phyloP scores from a whole-genome alignment of 768 basidiomycete species.

The Boletus tylopilopsis region DNA sequence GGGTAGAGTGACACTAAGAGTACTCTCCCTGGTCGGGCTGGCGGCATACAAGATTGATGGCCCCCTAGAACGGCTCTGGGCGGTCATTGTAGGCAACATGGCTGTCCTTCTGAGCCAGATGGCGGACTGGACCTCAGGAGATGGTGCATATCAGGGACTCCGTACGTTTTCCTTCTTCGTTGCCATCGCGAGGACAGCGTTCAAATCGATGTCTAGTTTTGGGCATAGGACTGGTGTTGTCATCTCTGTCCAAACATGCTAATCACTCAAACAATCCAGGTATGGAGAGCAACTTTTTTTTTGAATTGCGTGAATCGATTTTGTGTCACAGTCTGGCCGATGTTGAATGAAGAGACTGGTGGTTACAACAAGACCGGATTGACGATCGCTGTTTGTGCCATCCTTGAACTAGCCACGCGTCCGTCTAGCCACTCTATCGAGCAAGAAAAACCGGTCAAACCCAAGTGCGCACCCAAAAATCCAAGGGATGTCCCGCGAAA shows the following conservation, averaged over 20 bases:
- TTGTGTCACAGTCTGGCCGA: slow-evolving; percentile 63
- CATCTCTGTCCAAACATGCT: slow-evolving; percentile 68
- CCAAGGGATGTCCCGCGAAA: slow-evolving; percentile 11
- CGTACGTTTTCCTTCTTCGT: slow-evolving; percentile 33
- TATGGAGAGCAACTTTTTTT: slow-evolving; percentile 19
- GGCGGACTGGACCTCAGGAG: slow-evolving; percentile 49
- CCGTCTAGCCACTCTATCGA: slow-evolving; percentile 18
- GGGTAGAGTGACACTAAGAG: slow-evolving; percentile 48
- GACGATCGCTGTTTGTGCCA: slow-evolving; percentile 50
- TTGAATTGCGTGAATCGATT: not conserved
- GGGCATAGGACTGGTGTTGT: slow-evolving; percentile 60
- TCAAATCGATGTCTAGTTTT: slow-evolving; percentile 44
- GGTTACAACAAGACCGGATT: slow-evolving; percentile 71
- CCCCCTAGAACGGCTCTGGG: slow-evolving; percentile 52
- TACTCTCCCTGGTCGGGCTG: slow-evolving; percentile 49
- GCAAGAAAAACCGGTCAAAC: not conserved
- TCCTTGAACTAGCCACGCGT: slow-evolving; percentile 53
- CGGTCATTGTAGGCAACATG: slow-evolving; percentile 53
- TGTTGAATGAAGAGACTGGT: slow-evolving; percentile 60
- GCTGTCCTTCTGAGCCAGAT: slow-evolving; percentile 46
- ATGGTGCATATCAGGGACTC: slow-evolving; percentile 45
- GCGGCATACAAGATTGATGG: slow-evolving; percentile 49
- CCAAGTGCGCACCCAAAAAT: not conserved
- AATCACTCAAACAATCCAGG: slow-evolving; percentile 82
- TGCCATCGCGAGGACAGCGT: not conserved